phyloP scores from a whole-genome alignment of 139 green algal species.

The Chara braunii region DNA sequence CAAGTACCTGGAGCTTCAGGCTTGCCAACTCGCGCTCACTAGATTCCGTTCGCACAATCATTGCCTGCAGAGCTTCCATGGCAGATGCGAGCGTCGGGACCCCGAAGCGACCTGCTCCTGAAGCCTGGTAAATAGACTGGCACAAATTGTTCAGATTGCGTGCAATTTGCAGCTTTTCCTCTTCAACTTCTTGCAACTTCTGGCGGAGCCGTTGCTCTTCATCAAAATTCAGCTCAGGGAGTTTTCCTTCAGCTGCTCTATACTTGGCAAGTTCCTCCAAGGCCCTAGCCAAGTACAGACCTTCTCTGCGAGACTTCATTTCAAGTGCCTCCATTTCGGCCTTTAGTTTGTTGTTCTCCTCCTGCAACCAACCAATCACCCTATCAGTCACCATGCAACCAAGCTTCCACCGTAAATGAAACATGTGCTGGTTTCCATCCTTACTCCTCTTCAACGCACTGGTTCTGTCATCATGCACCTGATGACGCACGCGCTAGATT shows the following conservation, averaged over 20 bases:
- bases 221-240: not conserved
- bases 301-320: not conserved
- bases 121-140: not conserved
- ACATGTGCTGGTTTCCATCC: not conserved
- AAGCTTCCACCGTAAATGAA: not conserved
- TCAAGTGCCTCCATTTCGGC: not conserved
- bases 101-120: not conserved
- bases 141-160: not conserved
- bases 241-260: not conserved
- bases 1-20: not conserved
- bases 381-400: not conserved
- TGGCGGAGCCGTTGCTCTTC: not conserved
- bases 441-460: not conserved
- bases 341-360: not conserved
- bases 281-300: not conserved
- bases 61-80: not conserved
- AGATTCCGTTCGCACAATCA: not conserved
- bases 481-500: not conserved
- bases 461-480: not conserved
- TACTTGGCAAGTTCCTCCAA: not conserved
- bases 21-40: not conserved
- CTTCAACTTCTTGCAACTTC: constrained; percentile 1
- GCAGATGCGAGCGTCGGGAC: not conserved
- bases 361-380: too few species aligned
- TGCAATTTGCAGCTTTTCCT: not conserved